Evolutionary conservation across 257 asterid genomes (phyloP).

Genomic region (Leonotis leonurus): DNA sequence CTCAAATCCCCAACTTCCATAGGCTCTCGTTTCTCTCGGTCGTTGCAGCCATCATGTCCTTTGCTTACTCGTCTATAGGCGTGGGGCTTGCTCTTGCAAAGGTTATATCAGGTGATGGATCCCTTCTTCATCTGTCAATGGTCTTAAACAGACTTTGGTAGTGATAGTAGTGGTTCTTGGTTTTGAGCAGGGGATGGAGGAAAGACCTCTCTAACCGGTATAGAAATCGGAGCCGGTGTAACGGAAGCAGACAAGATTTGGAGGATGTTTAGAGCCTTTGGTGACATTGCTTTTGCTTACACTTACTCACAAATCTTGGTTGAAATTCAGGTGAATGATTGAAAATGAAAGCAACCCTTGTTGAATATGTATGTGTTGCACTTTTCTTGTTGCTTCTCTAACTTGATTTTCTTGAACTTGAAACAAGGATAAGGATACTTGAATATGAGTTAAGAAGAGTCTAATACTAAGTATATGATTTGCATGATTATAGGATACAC

Average conservation of each 20-base stretch:
- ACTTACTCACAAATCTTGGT: constrained; percentile 54
- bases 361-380: not conserved
- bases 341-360: not conserved
- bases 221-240: constrained; percentile 33
- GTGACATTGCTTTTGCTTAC: constrained; percentile 66
- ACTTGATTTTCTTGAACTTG: not conserved
- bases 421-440: not conserved
- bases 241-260: constrained; percentile 57
- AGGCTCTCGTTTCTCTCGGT: constrained; percentile 46
- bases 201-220: constrained; percentile 44
- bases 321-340: constrained; percentile 49
- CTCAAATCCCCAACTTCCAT: constrained; percentile 66
- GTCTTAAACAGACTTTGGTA: not conserved
- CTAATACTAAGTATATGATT: not conserved
- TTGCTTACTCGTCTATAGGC: constrained; percentile 57
- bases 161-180: not conserved
- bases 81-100: constrained; percentile 51
- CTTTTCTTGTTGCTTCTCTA: not conserved
- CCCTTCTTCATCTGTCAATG: not conserved
- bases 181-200: constrained; percentile 31
- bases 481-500: constrained; percentile 35
- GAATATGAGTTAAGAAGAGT: too few species aligned
- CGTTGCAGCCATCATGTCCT: constrained; percentile 65
- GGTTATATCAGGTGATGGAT: constrained; percentile 40
- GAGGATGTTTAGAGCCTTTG: constrained; percentile 61